Conservation (phyloP, 441 rosid genomes). For the Gossypium lobatum region DNA sequence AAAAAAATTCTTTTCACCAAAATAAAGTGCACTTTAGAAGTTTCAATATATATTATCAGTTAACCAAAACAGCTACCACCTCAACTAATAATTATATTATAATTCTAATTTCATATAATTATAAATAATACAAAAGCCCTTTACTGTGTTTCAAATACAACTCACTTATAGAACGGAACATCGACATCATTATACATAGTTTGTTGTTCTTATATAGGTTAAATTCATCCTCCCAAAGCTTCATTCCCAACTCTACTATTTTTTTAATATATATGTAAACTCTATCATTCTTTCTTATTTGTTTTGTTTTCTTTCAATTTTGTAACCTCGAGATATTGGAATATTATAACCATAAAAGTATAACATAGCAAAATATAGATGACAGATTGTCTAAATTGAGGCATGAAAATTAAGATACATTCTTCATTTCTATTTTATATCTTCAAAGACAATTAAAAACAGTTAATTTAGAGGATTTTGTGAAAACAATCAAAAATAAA, state of each 20-base stretch:
- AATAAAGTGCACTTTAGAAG: no score
- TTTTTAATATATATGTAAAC: no score
- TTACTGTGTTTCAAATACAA: background rate
- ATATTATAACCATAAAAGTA: background rate
- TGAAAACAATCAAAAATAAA: background rate
- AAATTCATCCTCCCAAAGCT: background rate
- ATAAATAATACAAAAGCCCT: background rate
- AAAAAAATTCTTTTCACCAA: no score
- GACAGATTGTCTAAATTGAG: background rate
- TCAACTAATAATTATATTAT: background rate
- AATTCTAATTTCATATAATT: background rate
- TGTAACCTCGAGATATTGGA: background rate
- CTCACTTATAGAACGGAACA: background rate
- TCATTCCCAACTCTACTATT: background rate
- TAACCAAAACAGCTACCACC: no score
- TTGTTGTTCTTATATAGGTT: background rate
- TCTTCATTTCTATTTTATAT: background rate
- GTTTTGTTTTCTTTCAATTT: background rate
- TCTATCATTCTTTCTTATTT: background rate
- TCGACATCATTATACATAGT: background rate
- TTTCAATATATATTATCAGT: no score
- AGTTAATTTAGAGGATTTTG: background rate
- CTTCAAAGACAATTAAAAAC: background rate
- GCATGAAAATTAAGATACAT: background rate
- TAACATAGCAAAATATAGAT: background rate